Evolutionary conservation across 257 asterid genomes (phyloP).

Genomic region (Salvia miltiorrhiza): DNA sequence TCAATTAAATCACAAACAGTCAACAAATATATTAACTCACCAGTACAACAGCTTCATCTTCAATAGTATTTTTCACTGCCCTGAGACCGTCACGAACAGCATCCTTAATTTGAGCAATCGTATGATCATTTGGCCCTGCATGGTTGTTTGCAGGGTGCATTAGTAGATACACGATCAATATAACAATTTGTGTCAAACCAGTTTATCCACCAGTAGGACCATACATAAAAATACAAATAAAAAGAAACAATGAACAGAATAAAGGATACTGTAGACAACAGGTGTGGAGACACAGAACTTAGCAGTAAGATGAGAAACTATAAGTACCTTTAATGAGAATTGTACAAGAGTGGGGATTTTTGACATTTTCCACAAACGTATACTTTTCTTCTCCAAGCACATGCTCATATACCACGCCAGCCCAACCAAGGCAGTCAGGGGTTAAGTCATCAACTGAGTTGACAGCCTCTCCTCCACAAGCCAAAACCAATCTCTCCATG

Average conservation of each 20-base stretch:
- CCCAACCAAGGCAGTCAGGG: slow-evolving; percentile 97
- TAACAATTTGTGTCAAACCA: neutral
- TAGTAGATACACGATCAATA: slow-evolving; percentile 8
- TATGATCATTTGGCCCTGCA: slow-evolving; percentile 96
- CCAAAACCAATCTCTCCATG: slow-evolving; percentile 94
- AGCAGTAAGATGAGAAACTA: slow-evolving; percentile 6
- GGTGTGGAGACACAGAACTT: neutral
- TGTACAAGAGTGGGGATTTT: slow-evolving; percentile 90
- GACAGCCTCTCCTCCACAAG: slow-evolving; percentile 98
- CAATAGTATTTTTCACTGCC: slow-evolving; percentile 89
- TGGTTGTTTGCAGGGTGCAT: slow-evolving; percentile 4
- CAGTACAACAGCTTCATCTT: slow-evolving; percentile 90
- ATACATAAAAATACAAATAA: neutral
- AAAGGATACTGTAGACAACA: neutral
- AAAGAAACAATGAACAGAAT: neutral
- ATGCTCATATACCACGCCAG: slow-evolving; percentile 96
- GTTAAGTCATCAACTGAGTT: slow-evolving; percentile 93
- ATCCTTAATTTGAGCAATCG: slow-evolving; percentile 99
- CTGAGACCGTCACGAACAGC: slow-evolving; percentile 98
- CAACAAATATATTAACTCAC: slow-evolving; percentile 38
- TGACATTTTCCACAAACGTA: slow-evolving; percentile 93
- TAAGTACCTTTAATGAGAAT: slow-evolving; percentile 87
- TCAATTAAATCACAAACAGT: neutral
- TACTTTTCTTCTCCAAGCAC: slow-evolving; percentile 97
- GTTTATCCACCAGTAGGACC: slow-evolving; percentile 1